phyloP scores from a whole-genome alignment of 177 flowering plant species.

The Vitis hybrid region DNA sequence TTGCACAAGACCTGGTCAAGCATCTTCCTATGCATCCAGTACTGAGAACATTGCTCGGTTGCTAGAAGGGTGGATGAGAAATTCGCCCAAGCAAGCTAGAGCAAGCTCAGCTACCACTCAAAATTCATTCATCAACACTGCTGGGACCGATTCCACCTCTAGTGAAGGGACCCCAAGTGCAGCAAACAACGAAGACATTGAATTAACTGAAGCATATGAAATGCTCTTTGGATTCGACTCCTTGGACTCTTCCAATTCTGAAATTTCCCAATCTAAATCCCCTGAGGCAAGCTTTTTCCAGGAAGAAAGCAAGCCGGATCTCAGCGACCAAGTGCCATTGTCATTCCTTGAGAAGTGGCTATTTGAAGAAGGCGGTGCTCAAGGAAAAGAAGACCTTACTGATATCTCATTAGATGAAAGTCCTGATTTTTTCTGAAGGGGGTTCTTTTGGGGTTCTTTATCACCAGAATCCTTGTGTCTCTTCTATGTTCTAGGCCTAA shows the following conservation, averaged over 20 bases:
- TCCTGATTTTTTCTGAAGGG: slow-evolving; percentile 36
- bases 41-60: slow-evolving; percentile 68
- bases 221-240: slow-evolving; percentile 48
- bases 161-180: slow-evolving; percentile 28
- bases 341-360: slow-evolving; percentile 74
- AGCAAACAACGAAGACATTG: slow-evolving; percentile 17
- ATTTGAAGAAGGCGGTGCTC: slow-evolving; percentile 49
- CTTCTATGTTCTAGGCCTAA: not conserved
- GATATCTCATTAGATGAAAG: slow-evolving; percentile 38
- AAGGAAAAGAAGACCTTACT: slow-evolving; percentile 31
- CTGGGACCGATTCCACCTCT: slow-evolving; percentile 24
- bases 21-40: slow-evolving; percentile 55
- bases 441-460: not conserved
- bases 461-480: not conserved
- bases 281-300: slow-evolving; percentile 42
- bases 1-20: slow-evolving; percentile 5
- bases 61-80: slow-evolving; percentile 62
- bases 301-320: slow-evolving; percentile 46
- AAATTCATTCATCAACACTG: slow-evolving; percentile 16
- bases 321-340: slow-evolving; percentile 30
- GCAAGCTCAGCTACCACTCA: slow-evolving; percentile 25
- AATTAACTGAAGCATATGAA: slow-evolving; percentile 41
- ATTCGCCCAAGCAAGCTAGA: slow-evolving; percentile 26
- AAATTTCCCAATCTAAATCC: slow-evolving; percentile 41
- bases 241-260: slow-evolving; percentile 46